Evolutionary conservation across 495 filamentous ascomycete genomes (phyloP), one percentile per base, ranked within the genome.

Genomic region (Chaetomidium leptoderma): DNA sequence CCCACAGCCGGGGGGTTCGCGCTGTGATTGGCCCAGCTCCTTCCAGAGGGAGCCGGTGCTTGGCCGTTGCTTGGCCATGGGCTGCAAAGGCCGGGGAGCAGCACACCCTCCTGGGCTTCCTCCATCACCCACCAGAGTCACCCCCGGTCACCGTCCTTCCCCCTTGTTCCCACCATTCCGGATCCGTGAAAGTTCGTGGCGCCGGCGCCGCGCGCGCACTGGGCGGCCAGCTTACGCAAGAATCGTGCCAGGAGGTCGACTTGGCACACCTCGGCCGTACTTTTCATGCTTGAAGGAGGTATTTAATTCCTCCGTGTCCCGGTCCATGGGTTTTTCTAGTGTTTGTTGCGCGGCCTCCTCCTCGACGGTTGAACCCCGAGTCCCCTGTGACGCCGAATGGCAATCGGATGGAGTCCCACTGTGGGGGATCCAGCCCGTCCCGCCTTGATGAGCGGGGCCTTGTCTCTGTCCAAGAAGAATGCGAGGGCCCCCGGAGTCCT

Each of bases 11-110:
- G 39, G 58, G 50, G 57, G 40, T 6, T 6, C 46, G 57, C 43
- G 50, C 59, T 57, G 45, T 64, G 51, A 70, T 70, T 70, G 67
- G 67, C 13, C 51, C 48, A 56, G 49, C 40, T 46, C 19, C 43
- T 16, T 16, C 37, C 47, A 24, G 37, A 49, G 56, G 36, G 45
- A 59, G 58, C 53, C 67, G 53, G 63, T 66, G 60, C 57, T 50
- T 21, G 32, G 1, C 39, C 40, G 13, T 44, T n/a, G n/a, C n/a
- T n/a, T n/a, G n/a, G 44, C 24, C 1, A 26, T 39, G 42, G 24
- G 17, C 27, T 21, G 52, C 35, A 35, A 37, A 57, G 8, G 37
- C 26, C 46, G 30, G 29, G 52, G 42, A 23, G 27, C 49, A 44
- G 32, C 59, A n/a, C 36, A 52, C 37, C 51, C 58, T 16, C 14